phyloP scores from a whole-genome alignment of 2,329 filamentous ascomycete species.

The Cytospora mali region DNA sequence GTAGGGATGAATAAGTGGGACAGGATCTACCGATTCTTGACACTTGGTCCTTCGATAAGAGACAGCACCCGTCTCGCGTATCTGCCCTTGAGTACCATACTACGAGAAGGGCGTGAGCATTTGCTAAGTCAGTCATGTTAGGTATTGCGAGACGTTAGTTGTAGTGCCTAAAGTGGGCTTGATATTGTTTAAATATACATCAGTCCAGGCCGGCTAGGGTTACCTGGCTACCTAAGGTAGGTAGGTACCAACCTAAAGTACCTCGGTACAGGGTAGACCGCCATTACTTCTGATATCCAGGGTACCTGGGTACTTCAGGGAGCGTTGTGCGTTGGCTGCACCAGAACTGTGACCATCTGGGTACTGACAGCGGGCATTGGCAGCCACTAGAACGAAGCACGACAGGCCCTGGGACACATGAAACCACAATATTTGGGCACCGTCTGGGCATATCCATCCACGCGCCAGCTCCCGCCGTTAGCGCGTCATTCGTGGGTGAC shows the following conservation, averaged over 20 bases:
- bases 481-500: neutral
- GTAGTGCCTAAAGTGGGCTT: neutral
- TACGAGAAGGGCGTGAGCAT: neutral
- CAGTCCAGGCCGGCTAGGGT: neutral
- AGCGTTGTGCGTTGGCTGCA: neutral
- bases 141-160: neutral
- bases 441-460: neutral
- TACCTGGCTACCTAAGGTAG: too few relatives aligned
- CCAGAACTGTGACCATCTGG: neutral
- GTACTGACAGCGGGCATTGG: neutral
- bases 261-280: too few relatives aligned
- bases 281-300: neutral
- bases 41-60: neutral
- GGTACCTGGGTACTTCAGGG: neutral
- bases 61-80: neutral
- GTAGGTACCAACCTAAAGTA: too few relatives aligned
- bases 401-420: neutral
- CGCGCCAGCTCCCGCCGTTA: conserved; percentile 2
- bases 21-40: neutral
- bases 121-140: neutral
- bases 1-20: neutral
- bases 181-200: neutral
- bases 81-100: neutral
- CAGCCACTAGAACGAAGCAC: neutral
- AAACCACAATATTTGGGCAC: conserved; percentile 2